phyloP scores from a whole-genome alignment of 768 basidiomycete species.

The Termitomyces titanicus region DNA sequence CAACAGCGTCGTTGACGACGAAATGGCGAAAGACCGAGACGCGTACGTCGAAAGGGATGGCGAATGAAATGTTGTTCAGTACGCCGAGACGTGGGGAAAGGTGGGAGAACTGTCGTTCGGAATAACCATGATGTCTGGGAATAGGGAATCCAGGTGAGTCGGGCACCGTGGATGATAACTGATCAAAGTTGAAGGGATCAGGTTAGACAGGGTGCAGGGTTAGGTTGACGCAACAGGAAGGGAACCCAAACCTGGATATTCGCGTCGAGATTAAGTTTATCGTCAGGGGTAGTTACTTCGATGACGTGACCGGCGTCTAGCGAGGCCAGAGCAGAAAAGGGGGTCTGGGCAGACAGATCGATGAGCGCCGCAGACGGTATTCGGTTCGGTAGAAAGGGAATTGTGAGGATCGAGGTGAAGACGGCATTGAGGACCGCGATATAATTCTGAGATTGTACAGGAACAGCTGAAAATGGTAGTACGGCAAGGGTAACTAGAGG shows the following conservation, averaged over 20 bases:
- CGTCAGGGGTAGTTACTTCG: slow-evolving; percentile 23
- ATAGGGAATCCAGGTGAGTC: neutral
- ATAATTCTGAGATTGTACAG: slow-evolving; percentile 17
- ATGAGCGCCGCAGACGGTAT: slow-evolving; percentile 61
- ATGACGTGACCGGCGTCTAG: slow-evolving; percentile 23
- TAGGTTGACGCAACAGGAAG: slow-evolving; percentile 64
- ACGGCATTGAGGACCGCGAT: slow-evolving; percentile 34
- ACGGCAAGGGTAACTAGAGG: slow-evolving; percentile 45
- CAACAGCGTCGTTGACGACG: slow-evolving; percentile 57
- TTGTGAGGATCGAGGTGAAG: slow-evolving; percentile 56
- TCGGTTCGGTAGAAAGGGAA: slow-evolving; percentile 78
- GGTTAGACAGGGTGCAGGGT: neutral
- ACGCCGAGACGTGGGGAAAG: slow-evolving; percentile 86
- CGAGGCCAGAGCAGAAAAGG: slow-evolving; percentile 36
- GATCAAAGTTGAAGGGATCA: slow-evolving; percentile 55
- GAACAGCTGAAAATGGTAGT: slow-evolving; percentile 32
- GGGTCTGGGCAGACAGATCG: slow-evolving; percentile 61
- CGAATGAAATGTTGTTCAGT: slow-evolving; percentile 93
- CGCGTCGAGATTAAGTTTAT: slow-evolving; percentile 61
- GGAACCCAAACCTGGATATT: slow-evolving; percentile 73
- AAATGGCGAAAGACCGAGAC: slow-evolving; percentile 88
- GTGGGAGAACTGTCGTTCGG: slow-evolving; percentile 68
- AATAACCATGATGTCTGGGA: slow-evolving; percentile 13
- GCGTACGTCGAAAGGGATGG: slow-evolving; percentile 90
- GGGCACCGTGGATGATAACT: slow-evolving; percentile 30